These are phyloP conservation scores for Trichosporon faecale DNA, from an alignment of 1,284 basidiomycete genomes.

Conservation along the genomic window DNA sequence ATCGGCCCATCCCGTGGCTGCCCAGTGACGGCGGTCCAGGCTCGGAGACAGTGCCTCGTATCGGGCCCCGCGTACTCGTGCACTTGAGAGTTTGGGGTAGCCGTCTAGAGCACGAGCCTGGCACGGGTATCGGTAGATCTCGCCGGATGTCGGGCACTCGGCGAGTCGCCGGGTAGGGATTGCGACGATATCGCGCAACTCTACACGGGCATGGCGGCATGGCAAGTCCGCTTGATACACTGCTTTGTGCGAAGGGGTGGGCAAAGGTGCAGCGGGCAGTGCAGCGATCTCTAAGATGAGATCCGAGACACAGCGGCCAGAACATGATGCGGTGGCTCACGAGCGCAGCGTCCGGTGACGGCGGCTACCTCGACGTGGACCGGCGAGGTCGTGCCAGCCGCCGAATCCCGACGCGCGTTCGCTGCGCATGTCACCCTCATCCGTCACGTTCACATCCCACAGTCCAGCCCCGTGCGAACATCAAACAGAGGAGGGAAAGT, in stretches of 20 bases:
- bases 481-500: no score
- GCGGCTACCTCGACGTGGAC: neutral
- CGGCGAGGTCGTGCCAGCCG: neutral
- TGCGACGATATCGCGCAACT: conserved; percentile 3
- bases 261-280: no score
- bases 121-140: neutral
- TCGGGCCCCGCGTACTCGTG: no score
- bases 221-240: neutral
- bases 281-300: neutral
- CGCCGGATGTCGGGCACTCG: neutral
- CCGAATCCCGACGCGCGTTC: no score
- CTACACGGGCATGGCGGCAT: neutral
- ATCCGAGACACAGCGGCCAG: no score
- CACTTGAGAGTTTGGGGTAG: neutral
- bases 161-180: neutral
- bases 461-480: no score
- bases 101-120: neutral
- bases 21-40: no score
- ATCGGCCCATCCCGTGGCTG: no score
- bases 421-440: no score
- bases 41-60: no score
- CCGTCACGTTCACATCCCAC: no score
- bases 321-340: no score
- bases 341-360: neutral
- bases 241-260: neutral